Percentiles rank a stretch among this genome's conserved stretches.
These are phyloP conservation scores for Podospora pseudopauciseta DNA, from an alignment of 495 filamentous ascomycete species.

Conservation along the genomic window DNA sequence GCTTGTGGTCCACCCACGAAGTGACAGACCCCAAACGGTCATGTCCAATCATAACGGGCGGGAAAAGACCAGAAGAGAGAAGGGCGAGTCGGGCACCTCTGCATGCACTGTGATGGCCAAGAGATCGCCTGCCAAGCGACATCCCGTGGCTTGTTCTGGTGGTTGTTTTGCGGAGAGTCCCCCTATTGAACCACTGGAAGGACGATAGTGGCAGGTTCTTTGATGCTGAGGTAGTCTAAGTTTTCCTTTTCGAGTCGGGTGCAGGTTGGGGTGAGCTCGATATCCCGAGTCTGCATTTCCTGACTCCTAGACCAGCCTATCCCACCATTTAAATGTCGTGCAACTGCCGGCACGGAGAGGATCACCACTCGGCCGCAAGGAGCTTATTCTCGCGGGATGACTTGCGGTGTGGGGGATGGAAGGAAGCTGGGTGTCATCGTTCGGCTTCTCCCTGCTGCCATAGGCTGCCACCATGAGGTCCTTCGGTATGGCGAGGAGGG, in stretches of 20 bases:
- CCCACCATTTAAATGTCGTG: not conserved
- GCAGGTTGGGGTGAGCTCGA: not conserved
- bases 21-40: constrained; percentile 5
- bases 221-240: not conserved
- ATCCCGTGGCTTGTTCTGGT: not conserved
- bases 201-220: not conserved
- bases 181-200: not conserved
- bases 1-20: not conserved
- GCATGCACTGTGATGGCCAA: constrained; percentile 6
- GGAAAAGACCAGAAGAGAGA: not conserved
- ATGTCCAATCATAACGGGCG: constrained; percentile 9
- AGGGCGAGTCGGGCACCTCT: constrained; percentile 4
- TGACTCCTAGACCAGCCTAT: not conserved
- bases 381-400: constrained; percentile 1
- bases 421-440: not conserved
- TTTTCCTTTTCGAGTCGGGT: not conserved
- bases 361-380: constrained; percentile 2
- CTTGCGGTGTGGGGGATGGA: not conserved
- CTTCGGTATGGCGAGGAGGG: not conserved
- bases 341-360: constrained; percentile 7
- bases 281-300: constrained; percentile 1
- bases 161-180: not conserved
- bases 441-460: not conserved
- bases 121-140: constrained; percentile 6
- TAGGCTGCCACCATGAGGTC: not conserved